These are phyloP conservation scores for Amesomyces nigricolor DNA, from an alignment of 2,329 filamentous ascomycete species.

Conservation along the genomic window DNA sequence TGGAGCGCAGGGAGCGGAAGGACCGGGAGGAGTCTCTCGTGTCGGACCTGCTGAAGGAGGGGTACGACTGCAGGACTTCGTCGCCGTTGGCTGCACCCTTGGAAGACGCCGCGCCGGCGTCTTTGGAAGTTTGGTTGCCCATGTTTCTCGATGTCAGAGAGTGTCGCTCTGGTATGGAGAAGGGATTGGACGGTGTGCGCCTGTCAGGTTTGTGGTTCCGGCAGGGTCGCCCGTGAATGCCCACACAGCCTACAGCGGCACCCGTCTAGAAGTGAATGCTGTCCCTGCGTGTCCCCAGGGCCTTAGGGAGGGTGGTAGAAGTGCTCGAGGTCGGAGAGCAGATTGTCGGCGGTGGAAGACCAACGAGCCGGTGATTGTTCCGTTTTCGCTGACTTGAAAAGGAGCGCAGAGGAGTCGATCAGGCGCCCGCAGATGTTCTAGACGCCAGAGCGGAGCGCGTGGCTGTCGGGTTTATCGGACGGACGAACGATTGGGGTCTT, in stretches of 20 bases:
- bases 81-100: constrained; percentile 46
- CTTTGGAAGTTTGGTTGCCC: constrained; percentile 70
- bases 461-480: constrained; percentile 21
- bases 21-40: constrained; percentile 89
- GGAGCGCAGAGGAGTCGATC: constrained; percentile 20
- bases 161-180: constrained; percentile 23
- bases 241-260: constrained; percentile 34
- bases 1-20: constrained; percentile 77
- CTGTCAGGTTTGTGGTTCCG: constrained; percentile 32
- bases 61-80: constrained; percentile 73
- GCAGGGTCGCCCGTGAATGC: constrained; percentile 28
- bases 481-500: constrained; percentile 13
- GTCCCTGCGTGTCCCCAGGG: constrained; percentile 23
- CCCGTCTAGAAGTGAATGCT: constrained; percentile 30
- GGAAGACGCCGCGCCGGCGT: constrained; percentile 43
- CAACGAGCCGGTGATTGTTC: constrained; percentile 43
- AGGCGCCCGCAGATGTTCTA: constrained; percentile 14
- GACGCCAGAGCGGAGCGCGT: constrained; percentile 12
- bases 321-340: constrained; percentile 46
- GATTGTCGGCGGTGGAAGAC: constrained; percentile 39
- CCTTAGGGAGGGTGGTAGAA: constrained; percentile 50
- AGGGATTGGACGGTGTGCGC: constrained; percentile 33
- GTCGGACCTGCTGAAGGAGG: constrained; percentile 86
- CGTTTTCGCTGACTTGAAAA: constrained; percentile 42
- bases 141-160: constrained; percentile 41